A percentile compares a stretch with the other conserved stretches of the same genome.
phyloP scores from a whole-genome alignment of 2,329 filamentous ascomycete species.

The Xylaria sp. region DNA sequence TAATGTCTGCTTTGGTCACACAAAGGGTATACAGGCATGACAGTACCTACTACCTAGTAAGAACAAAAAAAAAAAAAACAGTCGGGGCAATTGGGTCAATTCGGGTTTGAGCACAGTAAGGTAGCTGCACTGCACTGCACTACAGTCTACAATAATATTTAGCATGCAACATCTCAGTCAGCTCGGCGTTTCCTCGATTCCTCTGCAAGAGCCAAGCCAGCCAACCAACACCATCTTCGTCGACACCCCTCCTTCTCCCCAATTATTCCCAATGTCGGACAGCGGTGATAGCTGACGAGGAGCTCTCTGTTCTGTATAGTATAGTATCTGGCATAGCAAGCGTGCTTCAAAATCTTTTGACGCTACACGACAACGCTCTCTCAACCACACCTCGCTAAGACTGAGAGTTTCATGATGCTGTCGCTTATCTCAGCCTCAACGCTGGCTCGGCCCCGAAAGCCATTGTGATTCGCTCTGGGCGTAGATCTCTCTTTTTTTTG shows the following conservation, averaged over 20 bases:
- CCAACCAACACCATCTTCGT: constrained; percentile 9
- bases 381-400: constrained; percentile 12
- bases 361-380: neutral
- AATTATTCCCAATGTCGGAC: constrained; percentile 15
- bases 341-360: neutral
- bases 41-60: neutral
- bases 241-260: neutral
- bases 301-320: constrained; percentile 7
- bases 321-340: neutral
- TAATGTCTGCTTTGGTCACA: neutral
- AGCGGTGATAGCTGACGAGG: constrained; percentile 22
- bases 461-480: neutral
- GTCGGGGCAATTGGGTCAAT: neutral
- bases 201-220: constrained; percentile 17
- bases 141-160: neutral
- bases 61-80: neutral
- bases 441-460: constrained; percentile 30
- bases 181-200: constrained; percentile 15
- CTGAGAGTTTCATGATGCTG: constrained; percentile 31
- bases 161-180: constrained; percentile 11
- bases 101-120: neutral
- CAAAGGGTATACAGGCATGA: too few relatives aligned
- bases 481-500: neutral
- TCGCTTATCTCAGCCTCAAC: constrained; percentile 38
- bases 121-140: neutral